Evolutionary conservation across 441 rosid genomes (phyloP), one percentile per base, ranked within the genome.

Genomic region (Croton setiger): DNA sequence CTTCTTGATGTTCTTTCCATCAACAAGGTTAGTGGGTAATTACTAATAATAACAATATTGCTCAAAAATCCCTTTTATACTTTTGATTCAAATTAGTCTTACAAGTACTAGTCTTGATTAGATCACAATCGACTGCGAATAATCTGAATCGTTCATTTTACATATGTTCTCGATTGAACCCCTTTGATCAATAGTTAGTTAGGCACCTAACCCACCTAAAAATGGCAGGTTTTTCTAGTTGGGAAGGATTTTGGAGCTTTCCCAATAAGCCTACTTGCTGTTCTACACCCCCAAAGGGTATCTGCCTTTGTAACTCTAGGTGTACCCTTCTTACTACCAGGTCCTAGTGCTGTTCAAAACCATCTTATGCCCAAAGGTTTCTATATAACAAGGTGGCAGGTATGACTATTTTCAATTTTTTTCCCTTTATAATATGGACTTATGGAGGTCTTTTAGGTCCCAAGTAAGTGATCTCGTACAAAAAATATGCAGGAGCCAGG

Each of bases 371-470:
- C 85, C 4, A 68, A 76, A 57, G 82, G 85, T 21, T 76, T 75
- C 72, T 81, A 81, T 12, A 45, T 72, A 2, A 54, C 44, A 6
- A 73, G 85, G 51, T 83, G 83, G 87, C 66, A 71, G 84, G 86
- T 72, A 63, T 18, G 31, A 27, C 31, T 27, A 51, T 39, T 12
- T 14, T 43, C n/a, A 35, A 1, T 37, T 37, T 0, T 7, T 2
- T 13, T 39, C 5, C 21, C 9, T 7, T 18, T 18, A 5, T 8
- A 18, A 0, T 7, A 10, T 49, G 10, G 0, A 1, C 21, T 4
- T 4, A 14, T 9, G 8, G 12, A 58, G 0, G 15, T 4, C 5
- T 12, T 13, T 48, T 13, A 4, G 3, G 20, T 13, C 18, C 52
- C 14, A n/a, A 39, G 1, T 39, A 48, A 48, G 6, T 4, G 18